Evolutionary conservation across 129 eudicot genomes (phyloP).

Genomic region (Scalesia atractyloides): DNA sequence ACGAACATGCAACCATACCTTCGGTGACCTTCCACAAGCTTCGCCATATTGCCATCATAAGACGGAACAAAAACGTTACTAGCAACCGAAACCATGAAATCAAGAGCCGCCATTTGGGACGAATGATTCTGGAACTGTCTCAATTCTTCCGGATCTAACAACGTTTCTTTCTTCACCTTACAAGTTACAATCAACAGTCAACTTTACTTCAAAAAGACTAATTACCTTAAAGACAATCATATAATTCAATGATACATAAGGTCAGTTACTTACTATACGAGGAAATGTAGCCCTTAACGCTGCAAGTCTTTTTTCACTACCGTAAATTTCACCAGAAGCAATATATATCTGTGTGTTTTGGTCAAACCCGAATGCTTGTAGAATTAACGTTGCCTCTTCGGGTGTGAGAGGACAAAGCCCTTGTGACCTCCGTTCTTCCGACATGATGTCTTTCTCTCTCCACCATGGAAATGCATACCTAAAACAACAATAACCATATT

Average conservation of each 20-base stretch:
- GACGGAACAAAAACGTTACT: conserved; percentile 88
- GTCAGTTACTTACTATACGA: conserved; percentile 60
- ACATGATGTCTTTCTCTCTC: conserved; percentile 91
- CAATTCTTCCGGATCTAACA: conserved; percentile 67
- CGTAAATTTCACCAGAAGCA: conserved; percentile 96
- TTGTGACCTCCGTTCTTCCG: conserved; percentile 78
- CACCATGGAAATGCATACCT: conserved; percentile 99
- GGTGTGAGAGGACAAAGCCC: conserved; percentile 99
- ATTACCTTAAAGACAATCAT: background rate
- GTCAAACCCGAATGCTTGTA: conserved; percentile 76
- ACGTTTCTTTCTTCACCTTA: conserved; percentile 82
- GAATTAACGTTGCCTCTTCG: conserved; percentile 72
- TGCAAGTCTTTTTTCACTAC: conserved; percentile 79
- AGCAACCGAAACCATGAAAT: conserved; percentile 93
- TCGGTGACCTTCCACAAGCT: conserved; percentile 97
- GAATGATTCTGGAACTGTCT: conserved; percentile 85
- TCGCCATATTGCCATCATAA: conserved; percentile 98
- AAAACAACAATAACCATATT: conserved; percentile 15
- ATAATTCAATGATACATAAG: background rate
- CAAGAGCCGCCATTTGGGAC: conserved; percentile 98
- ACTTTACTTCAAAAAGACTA: background rate
- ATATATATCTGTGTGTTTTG: conserved; percentile 82
- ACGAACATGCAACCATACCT: conserved; percentile 44
- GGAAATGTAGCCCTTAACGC: conserved; percentile 73
- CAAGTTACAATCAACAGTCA: conserved; percentile 11